phyloP scores from a whole-genome alignment of 108 stramenopile species.

The Licmophora abbreviata region DNA sequence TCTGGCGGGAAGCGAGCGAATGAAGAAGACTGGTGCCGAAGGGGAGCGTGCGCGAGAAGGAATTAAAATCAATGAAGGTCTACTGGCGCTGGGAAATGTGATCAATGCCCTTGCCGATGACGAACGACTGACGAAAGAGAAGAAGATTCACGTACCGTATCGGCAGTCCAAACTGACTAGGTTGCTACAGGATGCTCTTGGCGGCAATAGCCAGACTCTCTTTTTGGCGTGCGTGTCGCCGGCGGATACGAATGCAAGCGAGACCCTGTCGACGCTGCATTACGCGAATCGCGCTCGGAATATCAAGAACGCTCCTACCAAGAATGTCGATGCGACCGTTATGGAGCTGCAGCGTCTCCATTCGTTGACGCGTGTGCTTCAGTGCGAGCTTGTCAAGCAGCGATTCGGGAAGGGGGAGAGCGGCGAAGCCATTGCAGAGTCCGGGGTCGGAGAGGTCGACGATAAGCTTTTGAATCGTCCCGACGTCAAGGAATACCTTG shows the following conservation, averaged over 20 bases:
- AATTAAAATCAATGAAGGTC: constrained; percentile 94
- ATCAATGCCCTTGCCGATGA: constrained; percentile 96
- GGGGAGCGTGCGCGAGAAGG: constrained; percentile 85
- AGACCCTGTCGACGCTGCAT: constrained; percentile 87
- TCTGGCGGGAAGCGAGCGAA: constrained; percentile 87
- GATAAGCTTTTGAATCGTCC: constrained; percentile 40
- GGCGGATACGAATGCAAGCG: constrained; percentile 81
- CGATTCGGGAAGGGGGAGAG: constrained; percentile 20
- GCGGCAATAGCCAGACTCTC: constrained; percentile 92
- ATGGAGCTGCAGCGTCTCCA: constrained; percentile 82
- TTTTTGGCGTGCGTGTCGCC: constrained; percentile 94
- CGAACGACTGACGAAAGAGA: constrained; percentile 49
- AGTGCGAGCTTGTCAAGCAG: constrained; percentile 56
- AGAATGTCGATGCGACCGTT: constrained; percentile 70
- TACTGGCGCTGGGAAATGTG: constrained; percentile 95
- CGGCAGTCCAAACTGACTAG: constrained; percentile 94
- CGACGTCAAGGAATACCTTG: constrained; percentile 56
- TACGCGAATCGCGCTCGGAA: constrained; percentile 96
- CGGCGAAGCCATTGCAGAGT: background rate
- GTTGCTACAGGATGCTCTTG: constrained; percentile 90
- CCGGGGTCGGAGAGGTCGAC: constrained; percentile 34
- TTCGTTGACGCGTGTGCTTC: constrained; percentile 44
- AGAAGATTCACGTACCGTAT: constrained; percentile 76
- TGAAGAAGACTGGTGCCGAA: constrained; percentile 91
- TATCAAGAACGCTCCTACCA: constrained; percentile 81